These are phyloP conservation scores for Pisolithus sp. DNA, from an alignment of 768 basidiomycete species.

Conservation along the genomic window DNA sequence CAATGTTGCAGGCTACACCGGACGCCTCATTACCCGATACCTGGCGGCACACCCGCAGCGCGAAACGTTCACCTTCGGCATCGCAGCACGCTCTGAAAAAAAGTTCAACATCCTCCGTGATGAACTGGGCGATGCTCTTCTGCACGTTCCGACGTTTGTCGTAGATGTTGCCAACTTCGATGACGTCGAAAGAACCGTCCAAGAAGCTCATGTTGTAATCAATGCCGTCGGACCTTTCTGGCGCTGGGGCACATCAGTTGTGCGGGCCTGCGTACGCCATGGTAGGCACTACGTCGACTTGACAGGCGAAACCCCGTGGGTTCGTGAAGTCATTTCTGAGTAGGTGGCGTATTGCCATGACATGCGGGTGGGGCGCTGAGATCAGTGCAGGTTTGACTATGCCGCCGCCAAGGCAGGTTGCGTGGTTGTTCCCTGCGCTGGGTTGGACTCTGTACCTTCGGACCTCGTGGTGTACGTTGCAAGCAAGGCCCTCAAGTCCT, in stretches of 20 bases:
- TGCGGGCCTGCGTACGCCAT: slow-evolving; percentile 68
- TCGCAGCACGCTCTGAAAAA: slow-evolving; percentile 61
- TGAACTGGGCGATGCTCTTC: slow-evolving; percentile 34
- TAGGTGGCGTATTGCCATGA: slow-evolving; percentile 26
- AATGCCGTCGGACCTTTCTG: slow-evolving; percentile 75
- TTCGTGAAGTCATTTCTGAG: slow-evolving; percentile 54
- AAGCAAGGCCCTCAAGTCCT: slow-evolving; percentile 58
- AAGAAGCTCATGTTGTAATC: slow-evolving; percentile 58
- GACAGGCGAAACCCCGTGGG: slow-evolving; percentile 67
- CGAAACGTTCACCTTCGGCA: slow-evolving; percentile 53
- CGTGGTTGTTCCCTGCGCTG: slow-evolving; percentile 69
- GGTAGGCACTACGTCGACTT: slow-evolving; percentile 85
- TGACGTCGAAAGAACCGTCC: slow-evolving; percentile 54
- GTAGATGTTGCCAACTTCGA: slow-evolving; percentile 54
- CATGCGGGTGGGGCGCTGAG: slow-evolving; percentile 8
- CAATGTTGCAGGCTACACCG: slow-evolving; percentile 50
- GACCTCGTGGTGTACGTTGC: slow-evolving; percentile 60
- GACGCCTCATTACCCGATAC: slow-evolving; percentile 61
- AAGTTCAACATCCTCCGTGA: slow-evolving; percentile 52
- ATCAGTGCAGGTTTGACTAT: slow-evolving; percentile 53
- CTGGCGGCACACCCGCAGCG: slow-evolving; percentile 58
- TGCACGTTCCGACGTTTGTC: slow-evolving; percentile 39
- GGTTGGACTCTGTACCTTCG: slow-evolving; percentile 56
- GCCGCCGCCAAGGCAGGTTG: slow-evolving; percentile 62
- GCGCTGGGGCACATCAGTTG: slow-evolving; percentile 66